phyloP scores from a whole-genome alignment of 305 asterid genomes.

The Caryopteris hybrid region DNA sequence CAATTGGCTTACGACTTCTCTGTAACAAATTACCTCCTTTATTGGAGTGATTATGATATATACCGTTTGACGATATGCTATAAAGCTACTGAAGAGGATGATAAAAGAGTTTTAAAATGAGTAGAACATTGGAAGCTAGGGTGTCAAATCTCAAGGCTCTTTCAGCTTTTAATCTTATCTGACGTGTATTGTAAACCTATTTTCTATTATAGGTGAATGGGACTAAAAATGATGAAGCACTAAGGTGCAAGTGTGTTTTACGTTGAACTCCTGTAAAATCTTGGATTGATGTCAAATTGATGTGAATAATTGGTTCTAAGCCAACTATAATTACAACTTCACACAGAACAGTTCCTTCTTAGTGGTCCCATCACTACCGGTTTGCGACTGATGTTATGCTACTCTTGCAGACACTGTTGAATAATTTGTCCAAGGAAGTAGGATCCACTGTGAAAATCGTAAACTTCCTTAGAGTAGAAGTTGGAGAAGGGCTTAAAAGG shows the following conservation, averaged over 20 bases:
- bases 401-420: constrained; percentile 59
- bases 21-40: background rate
- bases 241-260: too few relatives aligned
- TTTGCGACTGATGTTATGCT: constrained; percentile 17
- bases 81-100: background rate
- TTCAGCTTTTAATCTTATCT: background rate
- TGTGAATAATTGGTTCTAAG: too few relatives aligned
- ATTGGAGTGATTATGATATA: background rate
- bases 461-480: constrained; percentile 81
- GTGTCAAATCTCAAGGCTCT: background rate
- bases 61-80: background rate
- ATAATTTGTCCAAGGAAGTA: constrained; percentile 73
- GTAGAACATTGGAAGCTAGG: background rate
- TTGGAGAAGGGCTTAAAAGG: constrained; percentile 89
- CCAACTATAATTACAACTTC: too few relatives aligned
- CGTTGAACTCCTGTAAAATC: too few relatives aligned
- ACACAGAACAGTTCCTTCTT: too few relatives aligned
- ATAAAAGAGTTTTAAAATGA: background rate
- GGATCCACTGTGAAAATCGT: constrained; percentile 79
- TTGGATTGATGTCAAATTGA: too few relatives aligned
- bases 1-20: constrained; percentile 1
- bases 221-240: too few relatives aligned
- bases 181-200: too few relatives aligned
- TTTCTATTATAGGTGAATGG: too few relatives aligned
- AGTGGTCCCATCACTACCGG: background rate